Evolutionary conservation across 805 yeast species (phyloP).

Genomic region (Candida silvicultrix): DNA sequence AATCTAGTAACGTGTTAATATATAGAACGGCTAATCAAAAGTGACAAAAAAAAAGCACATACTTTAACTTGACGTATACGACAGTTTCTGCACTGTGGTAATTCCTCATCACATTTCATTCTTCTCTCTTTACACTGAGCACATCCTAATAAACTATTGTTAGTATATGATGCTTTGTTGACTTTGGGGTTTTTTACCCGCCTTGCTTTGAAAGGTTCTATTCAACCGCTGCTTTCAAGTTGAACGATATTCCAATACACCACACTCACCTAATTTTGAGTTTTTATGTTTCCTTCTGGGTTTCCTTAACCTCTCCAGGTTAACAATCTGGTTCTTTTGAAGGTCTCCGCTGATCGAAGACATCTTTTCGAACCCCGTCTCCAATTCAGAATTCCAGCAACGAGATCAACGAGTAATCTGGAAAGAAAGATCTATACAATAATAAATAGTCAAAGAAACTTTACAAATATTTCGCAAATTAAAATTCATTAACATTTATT

Average conservation of each 20-base stretch:
- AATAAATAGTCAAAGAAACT: too few species aligned
- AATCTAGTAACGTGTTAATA: too few species aligned
- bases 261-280: constrained; percentile 24
- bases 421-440: too few species aligned
- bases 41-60: constrained; percentile 1
- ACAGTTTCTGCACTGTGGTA: constrained; percentile 44
- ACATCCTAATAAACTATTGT: constrained; percentile 31
- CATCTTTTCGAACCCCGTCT: too few species aligned
- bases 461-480: too few species aligned
- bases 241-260: background rate
- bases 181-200: too few species aligned
- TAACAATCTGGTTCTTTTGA: background rate
- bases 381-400: too few species aligned
- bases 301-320: constrained; percentile 6
- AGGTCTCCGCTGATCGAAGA: background rate
- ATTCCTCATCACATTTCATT: constrained; percentile 44
- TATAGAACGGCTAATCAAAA: too few species aligned
- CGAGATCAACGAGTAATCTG: too few species aligned
- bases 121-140: constrained; percentile 45
- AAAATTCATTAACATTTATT: too few species aligned
- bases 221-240: background rate
- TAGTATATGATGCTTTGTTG: constrained; percentile 3
- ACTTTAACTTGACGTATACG: constrained; percentile 19
- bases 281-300: constrained; percentile 22
- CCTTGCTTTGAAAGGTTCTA: background rate